A percentile compares a stretch with the other conserved stretches of the same genome.
Evolutionary conservation across 257 asterid species (phyloP).

Genomic region (Petrea volubilis): DNA sequence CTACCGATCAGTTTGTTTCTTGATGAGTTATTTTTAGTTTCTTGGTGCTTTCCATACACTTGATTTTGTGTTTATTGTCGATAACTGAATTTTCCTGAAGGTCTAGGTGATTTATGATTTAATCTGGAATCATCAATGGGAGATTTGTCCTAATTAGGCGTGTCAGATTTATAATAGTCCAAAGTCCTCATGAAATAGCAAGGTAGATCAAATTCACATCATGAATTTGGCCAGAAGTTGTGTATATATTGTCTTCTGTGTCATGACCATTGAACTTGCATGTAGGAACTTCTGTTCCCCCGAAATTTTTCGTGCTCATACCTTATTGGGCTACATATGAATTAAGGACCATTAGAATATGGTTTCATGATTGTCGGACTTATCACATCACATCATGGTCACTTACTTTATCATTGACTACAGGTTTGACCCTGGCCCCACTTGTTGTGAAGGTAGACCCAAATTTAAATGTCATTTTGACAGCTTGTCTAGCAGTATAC

Average conservation of each 20-base stretch:
- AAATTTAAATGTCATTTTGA: constrained; percentile 68
- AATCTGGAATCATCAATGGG: not conserved
- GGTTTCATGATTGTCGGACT: not conserved
- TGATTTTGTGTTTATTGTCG: not conserved
- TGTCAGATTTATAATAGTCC: not conserved
- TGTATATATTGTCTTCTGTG: not conserved
- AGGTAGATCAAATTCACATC: not conserved
- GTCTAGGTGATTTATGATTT: not conserved
- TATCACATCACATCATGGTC: not conserved
- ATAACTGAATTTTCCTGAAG: not conserved
- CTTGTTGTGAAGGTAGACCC: constrained; percentile 78
- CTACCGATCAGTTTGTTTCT: not conserved
- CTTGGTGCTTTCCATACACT: not conserved
- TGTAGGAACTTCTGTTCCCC: not conserved
- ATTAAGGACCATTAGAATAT: not conserved
- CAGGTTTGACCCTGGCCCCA: constrained; percentile 80
- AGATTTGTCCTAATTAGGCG: too few species aligned
- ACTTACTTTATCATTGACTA: constrained; percentile 20
- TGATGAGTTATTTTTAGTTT: not conserved
- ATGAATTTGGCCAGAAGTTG: not conserved
- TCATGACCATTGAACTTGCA: not conserved
- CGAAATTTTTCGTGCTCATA: not conserved
- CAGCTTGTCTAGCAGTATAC: constrained; percentile 68
- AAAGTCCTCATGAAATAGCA: not conserved
- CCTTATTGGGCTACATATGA: not conserved